A percentile compares a stretch with the other conserved stretches of the same genome.
phyloP scores from a whole-genome alignment of 768 basidiomycete genomes.

The Daedaleopsis nitida region DNA sequence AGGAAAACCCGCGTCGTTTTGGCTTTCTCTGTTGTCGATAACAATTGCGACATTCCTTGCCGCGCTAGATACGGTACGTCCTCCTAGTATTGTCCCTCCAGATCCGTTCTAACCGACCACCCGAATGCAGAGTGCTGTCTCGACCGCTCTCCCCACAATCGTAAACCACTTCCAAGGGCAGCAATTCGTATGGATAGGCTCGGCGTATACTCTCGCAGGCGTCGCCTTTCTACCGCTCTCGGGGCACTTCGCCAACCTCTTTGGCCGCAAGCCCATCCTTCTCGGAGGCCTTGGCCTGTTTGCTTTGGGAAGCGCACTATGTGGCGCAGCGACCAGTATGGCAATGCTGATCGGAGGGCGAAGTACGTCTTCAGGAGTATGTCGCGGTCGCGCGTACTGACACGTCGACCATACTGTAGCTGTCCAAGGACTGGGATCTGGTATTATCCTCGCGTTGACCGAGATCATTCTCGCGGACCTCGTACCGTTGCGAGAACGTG shows the following conservation, averaged over 20 bases:
- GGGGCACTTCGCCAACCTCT: constrained; percentile 33
- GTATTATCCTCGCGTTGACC: constrained; percentile 19
- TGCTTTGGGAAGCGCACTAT: constrained; percentile 42
- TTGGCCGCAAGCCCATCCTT: constrained; percentile 38
- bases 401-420: constrained; percentile 2
- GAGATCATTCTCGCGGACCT: constrained; percentile 29
- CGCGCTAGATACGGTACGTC: not conserved
- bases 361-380: not conserved
- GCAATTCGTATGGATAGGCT: constrained; percentile 29
- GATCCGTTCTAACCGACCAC: not conserved
- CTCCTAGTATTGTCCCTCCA: not conserved
- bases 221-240: constrained; percentile 38
- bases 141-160: constrained; percentile 6
- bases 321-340: constrained; percentile 42
- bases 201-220: constrained; percentile 37
- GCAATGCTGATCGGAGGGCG: constrained; percentile 42
- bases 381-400: not conserved
- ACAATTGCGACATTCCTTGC: not conserved
- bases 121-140: not conserved
- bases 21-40: not conserved
- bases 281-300: constrained; percentile 34
- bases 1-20: not conserved
- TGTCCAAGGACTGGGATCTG: constrained; percentile 29
- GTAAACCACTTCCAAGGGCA: constrained; percentile 20
- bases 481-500: constrained; percentile 28